Evolutionary conservation across 805 yeast genomes (phyloP).

Genomic region (Metschnikowia aberdeeniae): DNA sequence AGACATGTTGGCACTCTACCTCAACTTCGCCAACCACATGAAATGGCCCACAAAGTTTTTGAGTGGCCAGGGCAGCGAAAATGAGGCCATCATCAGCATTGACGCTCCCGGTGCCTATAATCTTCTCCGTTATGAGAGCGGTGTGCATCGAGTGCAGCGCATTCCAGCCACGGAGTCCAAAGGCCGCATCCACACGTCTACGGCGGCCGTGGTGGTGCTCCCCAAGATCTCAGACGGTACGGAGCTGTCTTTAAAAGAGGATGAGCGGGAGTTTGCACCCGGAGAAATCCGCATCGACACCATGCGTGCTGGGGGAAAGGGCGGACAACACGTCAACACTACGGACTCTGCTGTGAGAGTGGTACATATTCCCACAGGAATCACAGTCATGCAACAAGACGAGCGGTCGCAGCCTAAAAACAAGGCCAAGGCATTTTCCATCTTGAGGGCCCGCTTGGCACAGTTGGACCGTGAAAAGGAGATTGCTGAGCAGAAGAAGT

Average conservation of each 20-base stretch:
- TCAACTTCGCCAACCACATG: slow-evolving; percentile 58
- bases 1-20: slow-evolving; percentile 79
- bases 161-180: slow-evolving; percentile 91
- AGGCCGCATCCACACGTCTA: slow-evolving; percentile 93
- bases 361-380: slow-evolving; percentile 88
- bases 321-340: slow-evolving; percentile 97
- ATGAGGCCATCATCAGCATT: slow-evolving; percentile 66
- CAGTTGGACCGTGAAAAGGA: slow-evolving; percentile 67
- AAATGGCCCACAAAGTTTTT: slow-evolving; percentile 66
- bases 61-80: slow-evolving; percentile 62
- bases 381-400: slow-evolving; percentile 86
- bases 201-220: slow-evolving; percentile 90
- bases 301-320: slow-evolving; percentile 97
- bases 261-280: slow-evolving; percentile 71
- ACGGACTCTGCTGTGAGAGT: slow-evolving; percentile 95
- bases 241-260: slow-evolving; percentile 41
- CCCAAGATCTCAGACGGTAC: slow-evolving; percentile 70
- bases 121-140: slow-evolving; percentile 76
- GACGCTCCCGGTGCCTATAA: slow-evolving; percentile 77
- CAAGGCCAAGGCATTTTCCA: slow-evolving; percentile 85
- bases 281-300: slow-evolving; percentile 91
- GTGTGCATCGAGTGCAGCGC: slow-evolving; percentile 94
- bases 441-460: slow-evolving; percentile 79
- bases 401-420: slow-evolving; percentile 93
- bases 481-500: slow-evolving; percentile 58